Base-by-base conservation (phyloP, 768 basidiomycete species). In the Boletus rubropictus region DNA sequence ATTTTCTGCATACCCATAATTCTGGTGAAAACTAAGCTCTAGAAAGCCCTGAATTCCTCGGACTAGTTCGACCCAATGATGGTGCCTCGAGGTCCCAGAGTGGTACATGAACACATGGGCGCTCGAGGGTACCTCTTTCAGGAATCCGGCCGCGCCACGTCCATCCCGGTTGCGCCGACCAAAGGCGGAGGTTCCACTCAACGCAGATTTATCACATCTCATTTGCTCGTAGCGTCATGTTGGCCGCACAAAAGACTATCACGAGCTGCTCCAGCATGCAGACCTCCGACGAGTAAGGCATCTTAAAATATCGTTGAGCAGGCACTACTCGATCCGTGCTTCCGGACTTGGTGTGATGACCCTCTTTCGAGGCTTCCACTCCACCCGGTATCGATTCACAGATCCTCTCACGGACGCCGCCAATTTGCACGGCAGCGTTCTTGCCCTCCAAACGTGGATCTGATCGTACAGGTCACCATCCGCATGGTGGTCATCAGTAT, bases 351-450 rank as follows among this genome's bases (percentile, higher is more conserved):
- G 34, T 48, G 42, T 34, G 44, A 20, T n/a, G 29, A 2, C 32
- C 32, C 53, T 42, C 44, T 21, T 55, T 55, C 40, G 20, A 36
- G 44, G 18, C 39, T 49, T 42, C 25, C 36, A 57, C 53, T 18
- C 5, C 38, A 31, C 39, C 55, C 48, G 28, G 17, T 37, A 42
- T 48, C 39, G 44, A 44, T 54, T 48, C 46, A 50, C 57, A 49
- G 57, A 63, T 63, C 45, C 55, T 60, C 57, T 61, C 61, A 60
- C 61, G 54, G 37, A 32, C n/a, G 20, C 43, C 39, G 15, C 43
- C n/a, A n/a, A 15, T 46, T 1, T 27, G 3, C 39, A 43, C 12
- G 37, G 53, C 32, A 46, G 42, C 40, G 7, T 15, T 15, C 8
- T 32, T 44, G n/a, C 32, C 34, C 18, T n/a, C 25, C 20, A 2